phyloP scores from a whole-genome alignment of 257 asterid genomes.

The Penstemon barbatus region DNA sequence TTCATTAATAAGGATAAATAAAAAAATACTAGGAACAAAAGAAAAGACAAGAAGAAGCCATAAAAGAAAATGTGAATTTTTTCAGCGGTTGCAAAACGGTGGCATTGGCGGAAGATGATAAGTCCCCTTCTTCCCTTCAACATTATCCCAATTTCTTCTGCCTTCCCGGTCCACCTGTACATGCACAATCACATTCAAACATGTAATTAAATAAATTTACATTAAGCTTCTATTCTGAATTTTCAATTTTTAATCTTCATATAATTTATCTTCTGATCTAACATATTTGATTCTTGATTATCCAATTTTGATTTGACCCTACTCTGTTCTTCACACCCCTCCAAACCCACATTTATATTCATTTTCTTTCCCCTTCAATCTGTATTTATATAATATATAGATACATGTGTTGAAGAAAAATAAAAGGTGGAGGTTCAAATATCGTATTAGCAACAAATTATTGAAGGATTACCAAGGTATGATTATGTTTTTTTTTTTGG shows the following conservation, averaged over 20 bases:
- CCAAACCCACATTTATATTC: conserved; percentile 34
- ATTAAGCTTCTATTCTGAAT: conserved; percentile 28
- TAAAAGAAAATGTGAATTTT: conserved; percentile 5
- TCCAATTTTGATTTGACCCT: conserved; percentile 41
- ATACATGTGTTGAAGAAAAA: conserved; percentile 11
- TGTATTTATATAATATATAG: conserved; percentile 22
- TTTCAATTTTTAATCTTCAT: conserved; percentile 25
- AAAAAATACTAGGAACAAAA: neutral
- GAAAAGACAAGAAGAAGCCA: neutral
- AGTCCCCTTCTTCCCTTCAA: conserved; percentile 65
- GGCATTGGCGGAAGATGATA: conserved; percentile 55
- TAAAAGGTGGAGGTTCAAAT: conserved; percentile 25
- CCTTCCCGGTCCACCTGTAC: conserved; percentile 9
- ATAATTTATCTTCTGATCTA: neutral
- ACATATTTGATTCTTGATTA: conserved; percentile 27
- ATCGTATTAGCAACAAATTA: neutral
- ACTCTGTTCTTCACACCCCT: conserved; percentile 39
- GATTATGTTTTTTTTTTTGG: too few species aligned
- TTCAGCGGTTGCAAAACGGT: conserved; percentile 41
- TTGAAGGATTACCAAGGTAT: conserved; percentile 31
- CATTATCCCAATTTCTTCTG: conserved; percentile 40
- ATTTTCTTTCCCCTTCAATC: too few species aligned
- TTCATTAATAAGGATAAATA: neutral
- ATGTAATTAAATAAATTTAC: neutral
- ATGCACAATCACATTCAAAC: conserved; percentile 36